Conservation (phyloP, 192 early-diverging fungal species). For the Coemansia sp. region DNA sequence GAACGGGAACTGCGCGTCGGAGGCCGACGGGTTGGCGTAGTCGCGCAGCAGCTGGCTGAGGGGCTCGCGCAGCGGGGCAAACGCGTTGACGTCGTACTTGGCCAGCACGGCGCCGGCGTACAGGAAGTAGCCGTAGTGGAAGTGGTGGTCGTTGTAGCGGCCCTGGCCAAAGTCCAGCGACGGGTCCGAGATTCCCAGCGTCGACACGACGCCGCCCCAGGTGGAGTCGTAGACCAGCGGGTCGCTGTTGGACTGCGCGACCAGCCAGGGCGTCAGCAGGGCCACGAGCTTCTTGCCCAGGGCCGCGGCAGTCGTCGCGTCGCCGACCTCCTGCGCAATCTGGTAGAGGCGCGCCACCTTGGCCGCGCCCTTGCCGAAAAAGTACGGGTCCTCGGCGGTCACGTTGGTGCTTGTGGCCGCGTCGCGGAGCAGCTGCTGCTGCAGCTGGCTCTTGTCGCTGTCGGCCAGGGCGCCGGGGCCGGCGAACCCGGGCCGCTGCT, state of each 20-base stretch:
- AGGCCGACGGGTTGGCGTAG: slow-evolving; percentile 52
- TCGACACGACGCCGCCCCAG: slow-evolving; percentile 53
- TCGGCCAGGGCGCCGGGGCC: slow-evolving; percentile 20
- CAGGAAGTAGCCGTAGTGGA: slow-evolving; percentile 58
- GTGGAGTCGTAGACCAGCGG: slow-evolving; percentile 46
- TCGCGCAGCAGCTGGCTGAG: slow-evolving; percentile 51
- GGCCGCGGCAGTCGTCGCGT: slow-evolving; percentile 5
- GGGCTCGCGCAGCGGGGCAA: slow-evolving; percentile 29
- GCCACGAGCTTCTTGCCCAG: slow-evolving; percentile 10
- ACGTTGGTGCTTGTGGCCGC: slow-evolving; percentile 12
- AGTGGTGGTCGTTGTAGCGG: slow-evolving; percentile 59
- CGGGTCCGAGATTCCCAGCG: slow-evolving; percentile 21
- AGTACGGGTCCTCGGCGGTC: slow-evolving; percentile 49
- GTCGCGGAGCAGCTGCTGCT: slow-evolving; percentile 41
- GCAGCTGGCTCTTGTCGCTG: slow-evolving; percentile 20
- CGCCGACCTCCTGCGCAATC: slow-evolving; percentile 49
- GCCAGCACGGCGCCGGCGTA: slow-evolving; percentile 54
- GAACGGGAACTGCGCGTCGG: slow-evolving; percentile 52
- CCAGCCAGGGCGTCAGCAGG: slow-evolving; percentile 41
- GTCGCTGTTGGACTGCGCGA: slow-evolving; percentile 22
- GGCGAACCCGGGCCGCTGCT: slow-evolving; percentile 22
- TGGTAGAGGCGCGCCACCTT: slow-evolving; percentile 48
- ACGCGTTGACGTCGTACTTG: slow-evolving; percentile 35
- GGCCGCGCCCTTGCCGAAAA: slow-evolving; percentile 54
- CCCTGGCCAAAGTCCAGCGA: slow-evolving; percentile 54